Evolutionary conservation across 768 basidiomycete genomes (phyloP).

Genomic region (Pleurotus cornucopiae): DNA sequence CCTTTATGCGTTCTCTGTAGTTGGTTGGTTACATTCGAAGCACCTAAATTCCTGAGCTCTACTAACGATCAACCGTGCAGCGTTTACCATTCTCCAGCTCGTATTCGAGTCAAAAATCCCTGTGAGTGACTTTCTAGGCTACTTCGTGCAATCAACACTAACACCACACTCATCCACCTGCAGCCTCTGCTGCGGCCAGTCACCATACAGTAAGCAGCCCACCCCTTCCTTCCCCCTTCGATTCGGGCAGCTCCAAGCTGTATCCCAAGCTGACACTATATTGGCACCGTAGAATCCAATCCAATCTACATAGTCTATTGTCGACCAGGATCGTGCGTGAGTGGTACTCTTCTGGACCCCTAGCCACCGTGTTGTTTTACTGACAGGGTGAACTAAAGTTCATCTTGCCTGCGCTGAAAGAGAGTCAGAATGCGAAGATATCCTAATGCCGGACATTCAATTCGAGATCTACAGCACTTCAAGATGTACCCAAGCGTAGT

Average conservation of each 20-base stretch:
- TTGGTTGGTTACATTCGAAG: not conserved
- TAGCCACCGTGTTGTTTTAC: not conserved
- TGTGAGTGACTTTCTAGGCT: not conserved
- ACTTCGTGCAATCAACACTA: not conserved
- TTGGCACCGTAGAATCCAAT: not conserved
- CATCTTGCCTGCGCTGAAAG: not conserved
- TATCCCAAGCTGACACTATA: not conserved
- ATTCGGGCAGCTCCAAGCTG: not conserved
- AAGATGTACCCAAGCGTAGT: too few species aligned
- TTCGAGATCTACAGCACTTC: too few species aligned
- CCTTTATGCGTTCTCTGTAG: not conserved
- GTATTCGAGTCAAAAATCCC: not conserved
- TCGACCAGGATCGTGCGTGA: not conserved
- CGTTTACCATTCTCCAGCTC: not conserved
- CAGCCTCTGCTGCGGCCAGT: not conserved
- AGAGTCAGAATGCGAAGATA: not conserved
- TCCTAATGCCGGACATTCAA: not conserved
- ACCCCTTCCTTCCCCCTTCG: too few species aligned
- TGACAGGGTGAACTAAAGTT: not conserved
- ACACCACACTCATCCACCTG: too few species aligned
- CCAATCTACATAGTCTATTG: not conserved
- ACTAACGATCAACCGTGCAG: not conserved
- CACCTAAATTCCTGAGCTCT: not conserved
- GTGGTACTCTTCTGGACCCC: not conserved
- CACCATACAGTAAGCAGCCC: not conserved